A percentile compares a stretch with the other conserved stretches of the same genome.
phyloP scores from a whole-genome alignment of 1,139 yeast genomes.

The Kurtzmaniella quercitrusa region DNA sequence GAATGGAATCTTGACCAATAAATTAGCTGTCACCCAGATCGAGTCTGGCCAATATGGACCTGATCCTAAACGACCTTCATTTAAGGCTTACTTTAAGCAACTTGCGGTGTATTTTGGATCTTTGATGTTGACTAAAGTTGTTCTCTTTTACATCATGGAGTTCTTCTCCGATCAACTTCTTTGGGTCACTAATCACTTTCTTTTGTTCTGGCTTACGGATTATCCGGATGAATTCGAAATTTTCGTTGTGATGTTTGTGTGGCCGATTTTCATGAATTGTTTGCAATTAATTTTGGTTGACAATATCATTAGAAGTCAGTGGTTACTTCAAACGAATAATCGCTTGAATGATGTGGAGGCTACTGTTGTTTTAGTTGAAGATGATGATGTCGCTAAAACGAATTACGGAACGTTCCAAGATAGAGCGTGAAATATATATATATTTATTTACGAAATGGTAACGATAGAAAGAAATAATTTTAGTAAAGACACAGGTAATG shows the following conservation, averaged over 20 bases:
- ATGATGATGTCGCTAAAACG: neutral
- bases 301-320: conserved; percentile 66
- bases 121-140: conserved; percentile 60
- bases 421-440: neutral
- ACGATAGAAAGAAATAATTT: neutral
- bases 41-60: conserved; percentile 82
- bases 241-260: conserved; percentile 78
- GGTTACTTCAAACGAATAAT: conserved; percentile 22
- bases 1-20: conserved; percentile 37
- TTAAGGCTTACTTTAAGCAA: conserved; percentile 69
- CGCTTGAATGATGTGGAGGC: conserved; percentile 15
- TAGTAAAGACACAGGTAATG: neutral
- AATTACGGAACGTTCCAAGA: conserved; percentile 4
- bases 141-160: conserved; percentile 38
- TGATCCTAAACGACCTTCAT: conserved; percentile 55
- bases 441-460: conserved; percentile 3
- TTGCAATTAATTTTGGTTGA: conserved; percentile 85
- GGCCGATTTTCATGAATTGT: conserved; percentile 77
- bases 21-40: conserved; percentile 44
- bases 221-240: conserved; percentile 77
- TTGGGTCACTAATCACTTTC: conserved; percentile 43
- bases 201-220: conserved; percentile 72
- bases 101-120: conserved; percentile 61
- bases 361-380: neutral
- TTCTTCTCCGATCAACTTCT: conserved; percentile 36